These are phyloP conservation scores for Bacidia rubella DNA, from an alignment of 495 filamentous ascomycete species.

Conservation along the genomic window DNA sequence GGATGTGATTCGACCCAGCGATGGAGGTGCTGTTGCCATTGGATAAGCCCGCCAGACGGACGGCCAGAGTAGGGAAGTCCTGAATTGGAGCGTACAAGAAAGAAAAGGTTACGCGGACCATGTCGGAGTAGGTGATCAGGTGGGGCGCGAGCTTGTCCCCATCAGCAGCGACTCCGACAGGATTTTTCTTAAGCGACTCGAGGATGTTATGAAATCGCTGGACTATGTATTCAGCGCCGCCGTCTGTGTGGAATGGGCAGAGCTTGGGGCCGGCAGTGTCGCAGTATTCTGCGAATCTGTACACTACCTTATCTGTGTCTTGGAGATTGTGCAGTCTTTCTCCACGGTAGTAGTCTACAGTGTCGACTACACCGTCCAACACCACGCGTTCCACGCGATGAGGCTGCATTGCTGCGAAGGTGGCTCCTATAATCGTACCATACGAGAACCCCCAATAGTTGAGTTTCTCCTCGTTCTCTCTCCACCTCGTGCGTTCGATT, in stretches of 20 bases:
- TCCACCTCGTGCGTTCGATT: too few species aligned
- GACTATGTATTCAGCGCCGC: constrained; percentile 27
- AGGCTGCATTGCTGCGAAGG: too few species aligned
- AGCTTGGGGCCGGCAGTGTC: too few species aligned
- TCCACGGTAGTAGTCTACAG: too few species aligned
- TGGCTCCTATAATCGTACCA: too few species aligned
- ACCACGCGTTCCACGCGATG: too few species aligned
- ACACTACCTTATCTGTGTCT: too few species aligned
- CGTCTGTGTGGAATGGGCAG: constrained; percentile 26
- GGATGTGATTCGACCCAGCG: neutral
- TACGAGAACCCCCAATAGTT: too few species aligned
- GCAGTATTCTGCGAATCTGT: too few species aligned
- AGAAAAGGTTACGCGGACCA: constrained; percentile 23
- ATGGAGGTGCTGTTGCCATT: neutral
- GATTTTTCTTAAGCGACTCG: constrained; percentile 27
- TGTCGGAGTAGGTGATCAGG: constrained; percentile 30
- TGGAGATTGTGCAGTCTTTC: too few species aligned
- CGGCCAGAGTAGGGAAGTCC: constrained; percentile 5
- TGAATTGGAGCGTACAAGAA: constrained; percentile 20
- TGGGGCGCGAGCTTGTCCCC: constrained; percentile 27
- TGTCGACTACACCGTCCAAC: too few species aligned
- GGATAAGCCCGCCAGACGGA: neutral
- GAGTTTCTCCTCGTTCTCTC: too few species aligned
- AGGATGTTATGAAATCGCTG: constrained; percentile 29
- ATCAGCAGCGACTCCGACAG: constrained; percentile 31